Percentiles rank a stretch among this genome's conserved stretches.
phyloP scores from a whole-genome alignment of 305 asterid genomes.

The Plantago lanceolata region DNA sequence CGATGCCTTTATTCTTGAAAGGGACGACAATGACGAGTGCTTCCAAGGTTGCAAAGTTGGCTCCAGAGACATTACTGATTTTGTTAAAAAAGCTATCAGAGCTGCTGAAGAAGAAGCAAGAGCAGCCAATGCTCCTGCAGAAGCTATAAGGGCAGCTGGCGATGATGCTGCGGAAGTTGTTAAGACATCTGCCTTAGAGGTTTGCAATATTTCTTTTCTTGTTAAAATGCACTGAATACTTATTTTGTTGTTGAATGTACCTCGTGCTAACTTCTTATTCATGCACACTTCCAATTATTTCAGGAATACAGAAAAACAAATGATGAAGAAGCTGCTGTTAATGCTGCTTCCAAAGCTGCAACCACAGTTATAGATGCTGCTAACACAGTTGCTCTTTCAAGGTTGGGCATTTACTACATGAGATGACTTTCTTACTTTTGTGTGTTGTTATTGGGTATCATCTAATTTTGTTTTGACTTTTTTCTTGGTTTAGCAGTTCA shows the following conservation, averaged over 20 bases:
- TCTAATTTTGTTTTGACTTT: slow-evolving; percentile 23
- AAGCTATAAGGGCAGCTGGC: slow-evolving; percentile 87
- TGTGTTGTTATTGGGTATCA: slow-evolving; percentile 1
- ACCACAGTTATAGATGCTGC: slow-evolving; percentile 91
- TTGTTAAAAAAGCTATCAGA: slow-evolving; percentile 81
- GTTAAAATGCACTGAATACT: slow-evolving; percentile 17
- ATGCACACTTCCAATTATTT: slow-evolving; percentile 15
- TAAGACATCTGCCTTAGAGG: slow-evolving; percentile 92
- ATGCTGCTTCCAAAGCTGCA: slow-evolving; percentile 92
- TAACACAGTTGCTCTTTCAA: slow-evolving; percentile 58
- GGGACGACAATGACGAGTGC: slow-evolving; percentile 87
- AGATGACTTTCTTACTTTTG: slow-evolving; percentile 17
- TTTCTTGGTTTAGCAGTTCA: slow-evolving; percentile 45
- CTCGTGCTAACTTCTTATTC: slow-evolving; percentile 18
- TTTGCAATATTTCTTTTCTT: slow-evolving; percentile 31
- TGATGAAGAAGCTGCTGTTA: slow-evolving; percentile 80
- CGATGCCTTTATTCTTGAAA: slow-evolving; percentile 47
- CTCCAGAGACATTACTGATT: slow-evolving; percentile 62
- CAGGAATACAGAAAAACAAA: slow-evolving; percentile 77
- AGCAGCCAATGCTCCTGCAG: slow-evolving; percentile 82
- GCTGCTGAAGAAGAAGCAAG: slow-evolving; percentile 99
- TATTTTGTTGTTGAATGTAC: slow-evolving; percentile 23
- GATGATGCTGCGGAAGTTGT: slow-evolving; percentile 99
- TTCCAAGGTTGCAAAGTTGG: slow-evolving; percentile 85
- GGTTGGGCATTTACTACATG: slow-evolving; percentile 43